Evolutionary conservation across 768 basidiomycete species (phyloP).

Genomic region (Sarcodon aspratus): DNA sequence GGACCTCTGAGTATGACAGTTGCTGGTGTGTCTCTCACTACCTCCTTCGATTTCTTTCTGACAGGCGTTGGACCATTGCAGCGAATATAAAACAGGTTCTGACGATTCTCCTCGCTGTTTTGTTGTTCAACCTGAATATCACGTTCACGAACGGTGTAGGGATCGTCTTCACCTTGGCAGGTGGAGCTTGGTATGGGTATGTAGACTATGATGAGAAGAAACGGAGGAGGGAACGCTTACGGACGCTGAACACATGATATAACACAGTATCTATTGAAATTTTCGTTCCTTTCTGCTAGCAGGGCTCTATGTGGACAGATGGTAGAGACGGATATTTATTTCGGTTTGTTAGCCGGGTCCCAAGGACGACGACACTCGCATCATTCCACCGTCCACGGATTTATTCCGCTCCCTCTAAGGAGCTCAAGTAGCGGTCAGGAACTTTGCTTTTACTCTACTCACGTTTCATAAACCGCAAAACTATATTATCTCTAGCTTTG

Average conservation of each 20-base stretch:
- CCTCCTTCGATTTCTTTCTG: background rate
- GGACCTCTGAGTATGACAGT: slow-evolving; percentile 89
- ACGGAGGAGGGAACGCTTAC: background rate
- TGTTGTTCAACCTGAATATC: slow-evolving; percentile 76
- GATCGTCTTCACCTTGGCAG: slow-evolving; percentile 72
- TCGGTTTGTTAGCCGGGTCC: too few relatives aligned
- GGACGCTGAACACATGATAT: background rate
- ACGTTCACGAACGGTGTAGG: slow-evolving; percentile 72
- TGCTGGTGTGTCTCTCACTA: slow-evolving; percentile 43
- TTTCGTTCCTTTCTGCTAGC: too few relatives aligned
- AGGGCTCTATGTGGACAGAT: too few relatives aligned
- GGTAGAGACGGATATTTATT: too few relatives aligned
- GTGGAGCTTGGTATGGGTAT: slow-evolving; percentile 73
- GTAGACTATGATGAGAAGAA: slow-evolving; percentile 35
- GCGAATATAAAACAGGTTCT: slow-evolving; percentile 91
- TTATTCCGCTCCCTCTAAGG: too few relatives aligned
- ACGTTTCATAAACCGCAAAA: too few relatives aligned
- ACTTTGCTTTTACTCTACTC: too few relatives aligned
- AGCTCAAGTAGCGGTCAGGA: too few relatives aligned
- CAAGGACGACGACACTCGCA: too few relatives aligned
- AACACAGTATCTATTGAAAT: too few relatives aligned
- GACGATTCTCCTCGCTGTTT: slow-evolving; percentile 76
- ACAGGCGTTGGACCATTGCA: slow-evolving; percentile 13
- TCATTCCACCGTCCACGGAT: too few relatives aligned
- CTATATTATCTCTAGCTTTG: too few relatives aligned